Conservation (phyloP, 2,329 filamentous ascomycete genomes). For the Fusarium denticulatum region DNA sequence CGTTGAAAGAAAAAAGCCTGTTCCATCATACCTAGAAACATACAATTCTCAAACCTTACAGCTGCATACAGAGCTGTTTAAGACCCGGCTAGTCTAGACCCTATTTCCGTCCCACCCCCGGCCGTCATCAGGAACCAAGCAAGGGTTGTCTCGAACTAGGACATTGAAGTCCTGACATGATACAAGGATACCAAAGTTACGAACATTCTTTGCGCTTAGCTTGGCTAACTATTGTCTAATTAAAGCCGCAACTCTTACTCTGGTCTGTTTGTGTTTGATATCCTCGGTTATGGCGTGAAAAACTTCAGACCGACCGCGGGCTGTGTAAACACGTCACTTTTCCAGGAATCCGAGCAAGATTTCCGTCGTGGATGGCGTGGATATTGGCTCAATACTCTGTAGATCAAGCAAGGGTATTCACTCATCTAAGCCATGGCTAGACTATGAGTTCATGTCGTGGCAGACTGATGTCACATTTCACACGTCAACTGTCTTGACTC, state of each 20-base stretch:
- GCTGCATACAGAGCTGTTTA: not conserved
- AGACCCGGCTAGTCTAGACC: not conserved
- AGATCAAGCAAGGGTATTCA: not conserved
- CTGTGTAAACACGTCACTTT: conserved; percentile 33
- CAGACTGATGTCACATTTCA: not conserved
- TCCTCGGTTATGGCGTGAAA: conserved; percentile 36
- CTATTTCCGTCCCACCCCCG: conserved; percentile 10
- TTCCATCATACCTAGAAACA: not conserved
- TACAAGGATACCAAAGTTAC: conserved; percentile 13
- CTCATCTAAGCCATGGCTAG: not conserved
- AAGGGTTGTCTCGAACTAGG: conserved; percentile 31
- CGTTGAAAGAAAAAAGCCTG: not conserved
- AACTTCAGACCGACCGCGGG: conserved; percentile 6
- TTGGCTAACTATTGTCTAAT: not conserved
- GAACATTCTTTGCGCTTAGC: conserved; percentile 13
- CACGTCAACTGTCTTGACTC: conserved; percentile 23
- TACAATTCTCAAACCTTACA: not conserved
- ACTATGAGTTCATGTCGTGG: not conserved
- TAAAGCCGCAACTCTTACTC: conserved; percentile 26
- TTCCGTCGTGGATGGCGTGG: not conserved
- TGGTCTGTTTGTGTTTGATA: conserved; percentile 8
- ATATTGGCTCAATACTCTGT: not conserved
- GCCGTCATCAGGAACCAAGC: conserved; percentile 27
- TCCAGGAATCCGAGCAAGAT: conserved; percentile 16
- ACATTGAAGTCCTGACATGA: conserved; percentile 36